A percentile compares a stretch with the other conserved stretches of the same genome.
phyloP scores from a whole-genome alignment of 805 yeast species.

The Monosporozyma solicola region DNA sequence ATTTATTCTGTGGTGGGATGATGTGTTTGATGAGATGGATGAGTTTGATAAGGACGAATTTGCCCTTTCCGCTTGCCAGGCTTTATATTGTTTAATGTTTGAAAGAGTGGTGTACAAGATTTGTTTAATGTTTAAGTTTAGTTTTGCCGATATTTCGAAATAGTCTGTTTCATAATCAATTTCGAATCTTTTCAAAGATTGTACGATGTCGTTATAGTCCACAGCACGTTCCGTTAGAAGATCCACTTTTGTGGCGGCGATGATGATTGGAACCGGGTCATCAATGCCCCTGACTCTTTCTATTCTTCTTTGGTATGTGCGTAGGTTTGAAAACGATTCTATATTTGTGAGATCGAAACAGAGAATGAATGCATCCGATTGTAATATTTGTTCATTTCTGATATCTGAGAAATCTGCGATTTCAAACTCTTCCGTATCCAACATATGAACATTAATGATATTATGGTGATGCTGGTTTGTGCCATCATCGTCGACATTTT shows the following conservation, averaged over 20 bases:
- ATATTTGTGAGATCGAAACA: slow-evolving; percentile 19
- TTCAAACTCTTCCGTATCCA: slow-evolving; percentile 17
- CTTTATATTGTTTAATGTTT: slow-evolving; percentile 11
- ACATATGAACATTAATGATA: slow-evolving; percentile 13
- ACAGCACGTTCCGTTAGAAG: slow-evolving; percentile 8
- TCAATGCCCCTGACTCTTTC: slow-evolving; percentile 12
- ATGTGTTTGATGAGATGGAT: too few species aligned
- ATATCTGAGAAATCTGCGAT: slow-evolving; percentile 19
- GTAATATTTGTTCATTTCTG: slow-evolving; percentile 17
- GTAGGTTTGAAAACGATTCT: slow-evolving; percentile 16
- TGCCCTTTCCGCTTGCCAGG: neutral
- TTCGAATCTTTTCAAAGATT: slow-evolving; percentile 11
- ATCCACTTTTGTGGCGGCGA: slow-evolving; percentile 19
- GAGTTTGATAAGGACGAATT: too few species aligned
- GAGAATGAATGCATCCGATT: slow-evolving; percentile 25
- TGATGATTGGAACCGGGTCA: slow-evolving; percentile 15
- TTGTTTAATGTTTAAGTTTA: slow-evolving; percentile 12
- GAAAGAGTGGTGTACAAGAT: slow-evolving; percentile 9
- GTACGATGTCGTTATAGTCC: slow-evolving; percentile 8
- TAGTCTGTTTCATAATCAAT: slow-evolving; percentile 9
- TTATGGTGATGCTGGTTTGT: neutral
- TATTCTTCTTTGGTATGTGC: slow-evolving; percentile 13
- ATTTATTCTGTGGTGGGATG: too few species aligned
- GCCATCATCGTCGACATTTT: neutral
- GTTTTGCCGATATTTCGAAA: slow-evolving; percentile 20